Evolutionary conservation across 768 basidiomycete species (phyloP), one percentile per base, ranked within the genome.

Genomic region (Leccinum obscurum): DNA sequence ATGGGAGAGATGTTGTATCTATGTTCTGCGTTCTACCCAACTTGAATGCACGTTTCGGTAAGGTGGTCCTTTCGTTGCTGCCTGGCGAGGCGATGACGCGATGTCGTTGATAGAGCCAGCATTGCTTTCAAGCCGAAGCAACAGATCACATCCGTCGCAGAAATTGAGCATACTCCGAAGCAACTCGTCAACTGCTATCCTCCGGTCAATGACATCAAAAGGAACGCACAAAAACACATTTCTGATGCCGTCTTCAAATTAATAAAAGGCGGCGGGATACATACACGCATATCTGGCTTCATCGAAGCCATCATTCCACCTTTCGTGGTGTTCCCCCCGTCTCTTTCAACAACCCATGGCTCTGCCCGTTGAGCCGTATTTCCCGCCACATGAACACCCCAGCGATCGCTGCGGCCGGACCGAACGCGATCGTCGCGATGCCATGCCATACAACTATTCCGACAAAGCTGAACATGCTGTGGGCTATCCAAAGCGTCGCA

Each of bases 131-230:
- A 35, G 35, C 35, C 6, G 35, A 35, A 35, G 35, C 35, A 35
- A 13, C 14, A 35, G 35, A 35, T 14, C 13, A 35, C 35, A 35
- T 35, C 35, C 35, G 34, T 35, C 13, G 5, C 34, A 87, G 68
- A 80, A 74, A 2, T 30, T 0, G 57, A 85, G 72, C 26, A 99
- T 99, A 63, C 83, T 99, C 7, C 95, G 55, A 95, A 99, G 77
- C 97, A 99, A 75, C 92, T 98, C 55, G 96, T 98, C 61, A 96
- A 90, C 70, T 98, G 97, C 77, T 17, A 41, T 41, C 17, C 17
- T 41, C 39, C 8, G 39, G 8, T 17, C 39, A 4, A 17, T 17
- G 17, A 4, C 41, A 17, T 44, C 10, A 9, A 44, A 44, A 17
- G 41, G 41, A 44, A 13, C 17, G n/a, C 17, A 41, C 41, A 41